A percentile compares a stretch with the other conserved stretches of the same genome.
Evolutionary conservation across 768 basidiomycete species (phyloP).

Genomic region (Serendipita indica): DNA sequence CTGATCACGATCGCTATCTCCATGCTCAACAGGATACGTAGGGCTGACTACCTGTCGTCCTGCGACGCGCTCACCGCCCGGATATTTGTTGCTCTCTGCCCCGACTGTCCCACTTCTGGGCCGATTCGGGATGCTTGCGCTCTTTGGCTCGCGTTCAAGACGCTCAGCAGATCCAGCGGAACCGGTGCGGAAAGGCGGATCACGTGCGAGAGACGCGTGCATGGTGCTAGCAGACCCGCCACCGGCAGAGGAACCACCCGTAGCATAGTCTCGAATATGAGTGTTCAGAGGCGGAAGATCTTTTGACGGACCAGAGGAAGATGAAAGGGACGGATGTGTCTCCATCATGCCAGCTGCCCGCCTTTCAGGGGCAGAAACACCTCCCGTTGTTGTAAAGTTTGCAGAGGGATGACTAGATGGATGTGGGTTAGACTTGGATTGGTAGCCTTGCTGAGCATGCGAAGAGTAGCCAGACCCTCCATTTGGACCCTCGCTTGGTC

Average conservation of each 20-base stretch:
- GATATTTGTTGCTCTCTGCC: too few relatives aligned
- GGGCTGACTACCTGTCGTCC: too few relatives aligned
- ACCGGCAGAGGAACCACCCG: not conserved
- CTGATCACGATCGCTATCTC: too few relatives aligned
- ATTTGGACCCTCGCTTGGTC: too few relatives aligned
- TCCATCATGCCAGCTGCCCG: not conserved
- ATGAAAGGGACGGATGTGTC: not conserved
- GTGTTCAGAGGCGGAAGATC: not conserved
- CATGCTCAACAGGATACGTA: too few relatives aligned
- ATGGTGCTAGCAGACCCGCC: not conserved
- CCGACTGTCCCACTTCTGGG: constrained; percentile 1
- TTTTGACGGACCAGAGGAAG: not conserved
- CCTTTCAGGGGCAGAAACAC: too few relatives aligned
- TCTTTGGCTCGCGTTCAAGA: not conserved
- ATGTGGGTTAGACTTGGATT: too few relatives aligned
- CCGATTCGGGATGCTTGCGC: not conserved
- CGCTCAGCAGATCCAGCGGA: not conserved
- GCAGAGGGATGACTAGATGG: too few relatives aligned
- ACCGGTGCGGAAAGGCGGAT: not conserved
- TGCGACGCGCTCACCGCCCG: too few relatives aligned
- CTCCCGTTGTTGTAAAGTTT: too few relatives aligned
- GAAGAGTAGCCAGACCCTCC: too few relatives aligned
- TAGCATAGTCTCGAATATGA: not conserved
- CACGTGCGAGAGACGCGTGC: not conserved
- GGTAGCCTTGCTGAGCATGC: too few relatives aligned